Percentiles rank a stretch among this genome's conserved stretches.
Conservation (phyloP, 306 rosid species). For the Vigna angularis region DNA sequence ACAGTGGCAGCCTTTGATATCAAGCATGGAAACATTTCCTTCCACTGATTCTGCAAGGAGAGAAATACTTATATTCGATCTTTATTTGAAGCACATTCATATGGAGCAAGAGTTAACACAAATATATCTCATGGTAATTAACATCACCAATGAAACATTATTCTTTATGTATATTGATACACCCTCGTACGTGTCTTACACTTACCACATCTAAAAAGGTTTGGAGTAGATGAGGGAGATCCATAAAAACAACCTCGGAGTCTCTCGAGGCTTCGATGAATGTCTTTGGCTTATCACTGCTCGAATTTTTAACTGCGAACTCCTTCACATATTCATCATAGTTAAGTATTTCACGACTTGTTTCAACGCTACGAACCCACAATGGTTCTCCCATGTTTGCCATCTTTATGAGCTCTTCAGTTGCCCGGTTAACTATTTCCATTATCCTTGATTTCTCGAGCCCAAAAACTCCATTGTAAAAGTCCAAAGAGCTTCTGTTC, state of each 20-base stretch:
- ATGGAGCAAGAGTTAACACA: not conserved
- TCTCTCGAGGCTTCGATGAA: constrained; percentile 94
- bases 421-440: constrained; percentile 78
- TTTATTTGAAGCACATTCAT: not conserved
- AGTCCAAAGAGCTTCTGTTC: constrained; percentile 76
- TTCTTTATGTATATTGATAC: not conserved
- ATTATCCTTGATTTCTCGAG: constrained; percentile 80
- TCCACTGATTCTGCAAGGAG: constrained; percentile 83
- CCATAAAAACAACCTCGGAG: constrained; percentile 72
- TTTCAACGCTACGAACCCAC: constrained; percentile 91
- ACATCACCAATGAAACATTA: not conserved
- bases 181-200: not conserved
- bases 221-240: constrained; percentile 75
- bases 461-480: constrained; percentile 85
- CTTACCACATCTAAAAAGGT: constrained; percentile 87
- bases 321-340: constrained; percentile 87
- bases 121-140: not conserved
- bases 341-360: constrained; percentile 85
- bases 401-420: constrained; percentile 84
- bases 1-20: constrained; percentile 90
- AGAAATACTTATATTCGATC: not conserved
- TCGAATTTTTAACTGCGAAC: constrained; percentile 52
- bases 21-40: constrained; percentile 94
- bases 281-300: constrained; percentile 55
- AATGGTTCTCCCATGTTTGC: constrained; percentile 75